Evolutionary conservation across 2,329 filamentous ascomycete genomes (phyloP).

Genomic region (Fusarium sp.): DNA sequence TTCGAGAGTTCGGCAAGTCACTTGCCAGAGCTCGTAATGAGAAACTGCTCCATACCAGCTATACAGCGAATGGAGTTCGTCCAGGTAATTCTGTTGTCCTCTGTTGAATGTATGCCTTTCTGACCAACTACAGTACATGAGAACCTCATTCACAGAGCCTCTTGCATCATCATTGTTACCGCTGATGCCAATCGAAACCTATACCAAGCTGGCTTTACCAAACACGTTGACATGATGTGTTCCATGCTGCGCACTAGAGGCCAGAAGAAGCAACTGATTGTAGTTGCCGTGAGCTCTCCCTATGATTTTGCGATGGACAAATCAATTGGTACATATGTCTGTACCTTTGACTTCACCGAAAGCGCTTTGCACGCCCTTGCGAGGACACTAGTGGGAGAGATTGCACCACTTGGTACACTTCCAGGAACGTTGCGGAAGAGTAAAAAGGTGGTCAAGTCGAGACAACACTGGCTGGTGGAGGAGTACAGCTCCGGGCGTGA

Average conservation of each 20-base stretch:
- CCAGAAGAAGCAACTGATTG: slow-evolving; percentile 89
- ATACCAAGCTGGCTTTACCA: slow-evolving; percentile 94
- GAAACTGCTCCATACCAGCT: slow-evolving; percentile 91
- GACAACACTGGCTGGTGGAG: slow-evolving; percentile 95
- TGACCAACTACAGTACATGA: slow-evolving; percentile 74
- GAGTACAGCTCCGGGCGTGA: slow-evolving; percentile 86
- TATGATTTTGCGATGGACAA: slow-evolving; percentile 97
- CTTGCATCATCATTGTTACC: slow-evolving; percentile 89
- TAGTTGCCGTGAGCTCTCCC: slow-evolving; percentile 92
- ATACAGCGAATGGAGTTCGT: slow-evolving; percentile 91
- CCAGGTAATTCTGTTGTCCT: slow-evolving; percentile 62
- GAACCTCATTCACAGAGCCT: slow-evolving; percentile 88
- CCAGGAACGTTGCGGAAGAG: slow-evolving; percentile 85
- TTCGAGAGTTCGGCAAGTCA: slow-evolving; percentile 87
- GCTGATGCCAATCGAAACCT: slow-evolving; percentile 94
- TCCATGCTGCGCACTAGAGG: slow-evolving; percentile 81
- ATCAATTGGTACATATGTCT: slow-evolving; percentile 90
- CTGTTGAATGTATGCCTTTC: not conserved
- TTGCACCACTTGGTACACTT: slow-evolving; percentile 68
- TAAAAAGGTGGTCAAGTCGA: slow-evolving; percentile 87
- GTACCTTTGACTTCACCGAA: slow-evolving; percentile 96
- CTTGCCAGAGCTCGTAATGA: slow-evolving; percentile 88
- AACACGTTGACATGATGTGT: slow-evolving; percentile 96
- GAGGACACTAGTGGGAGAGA: slow-evolving; percentile 84
- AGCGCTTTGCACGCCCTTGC: slow-evolving; percentile 88